Percentiles rank a stretch among this genome's conserved stretches.
Evolutionary conservation across 345 rosid genomes (phyloP).

Genomic region (Dipteronia sinensis): DNA sequence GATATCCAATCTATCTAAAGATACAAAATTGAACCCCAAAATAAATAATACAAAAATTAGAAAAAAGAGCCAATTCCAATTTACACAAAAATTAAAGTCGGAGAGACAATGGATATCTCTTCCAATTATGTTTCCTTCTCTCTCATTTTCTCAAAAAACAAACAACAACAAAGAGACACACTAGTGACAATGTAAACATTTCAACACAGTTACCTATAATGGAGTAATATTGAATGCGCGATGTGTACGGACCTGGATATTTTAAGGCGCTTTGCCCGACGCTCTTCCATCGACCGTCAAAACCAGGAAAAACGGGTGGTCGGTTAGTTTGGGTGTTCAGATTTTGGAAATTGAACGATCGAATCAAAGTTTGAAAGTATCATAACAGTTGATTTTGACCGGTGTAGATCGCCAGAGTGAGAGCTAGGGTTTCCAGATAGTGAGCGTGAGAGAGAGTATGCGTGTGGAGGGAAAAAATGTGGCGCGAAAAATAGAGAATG

Average conservation of each 20-base stretch:
- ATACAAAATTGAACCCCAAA: neutral
- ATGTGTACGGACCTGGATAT: constrained; percentile 35
- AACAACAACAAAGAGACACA: neutral
- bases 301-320: neutral
- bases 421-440: constrained; percentile 16
- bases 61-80: neutral
- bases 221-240: neutral
- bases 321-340: neutral
- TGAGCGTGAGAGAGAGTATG: neutral
- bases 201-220: neutral
- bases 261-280: constrained; percentile 57
- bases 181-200: neutral
- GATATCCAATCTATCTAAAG: neutral
- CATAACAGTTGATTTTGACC: neutral
- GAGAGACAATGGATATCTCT: neutral
- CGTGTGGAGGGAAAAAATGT: neutral
- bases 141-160: constrained; percentile 5
- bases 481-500: constrained; percentile 12
- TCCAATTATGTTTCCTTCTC: neutral
- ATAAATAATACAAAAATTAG: neutral
- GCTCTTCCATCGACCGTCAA: constrained; percentile 42
- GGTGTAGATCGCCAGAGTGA: neutral
- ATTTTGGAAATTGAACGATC: neutral
- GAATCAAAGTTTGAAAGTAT: neutral
- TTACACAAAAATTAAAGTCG: too few relatives aligned